phyloP scores from a whole-genome alignment of 352 stramenopile genomes.

The Pythium pyrilobum region DNA sequence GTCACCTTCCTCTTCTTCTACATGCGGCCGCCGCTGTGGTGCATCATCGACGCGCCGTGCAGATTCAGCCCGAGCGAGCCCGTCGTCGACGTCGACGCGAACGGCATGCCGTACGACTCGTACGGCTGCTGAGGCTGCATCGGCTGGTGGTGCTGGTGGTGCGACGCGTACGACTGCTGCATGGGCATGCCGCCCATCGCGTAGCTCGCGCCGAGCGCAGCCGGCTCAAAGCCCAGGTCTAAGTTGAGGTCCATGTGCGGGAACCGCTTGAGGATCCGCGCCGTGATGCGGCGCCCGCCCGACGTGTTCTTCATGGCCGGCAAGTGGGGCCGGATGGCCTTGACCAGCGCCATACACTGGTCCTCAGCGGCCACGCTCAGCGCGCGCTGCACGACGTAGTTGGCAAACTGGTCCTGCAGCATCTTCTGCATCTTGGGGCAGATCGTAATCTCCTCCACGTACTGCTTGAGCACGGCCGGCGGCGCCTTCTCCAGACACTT shows the following conservation, averaged over 20 bases:
- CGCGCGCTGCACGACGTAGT: conserved; percentile 98
- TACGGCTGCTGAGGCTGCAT: conserved; percentile 27
- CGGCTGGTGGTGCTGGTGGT: conserved; percentile 11
- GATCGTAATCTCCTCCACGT: conserved; percentile 70
- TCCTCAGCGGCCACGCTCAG: conserved; percentile 93
- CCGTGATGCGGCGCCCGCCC: conserved; percentile 92
- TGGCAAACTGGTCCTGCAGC: conserved; percentile 97
- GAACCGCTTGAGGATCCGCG: conserved; percentile 96
- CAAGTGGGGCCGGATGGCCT: conserved; percentile 96
- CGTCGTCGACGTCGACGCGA: not conserved
- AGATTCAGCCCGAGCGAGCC: conserved; percentile 3
- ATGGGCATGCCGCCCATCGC: conserved; percentile 27
- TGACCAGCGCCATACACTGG: conserved; percentile 92
- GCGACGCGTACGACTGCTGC: conserved; percentile 6
- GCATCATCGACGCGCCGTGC: not conserved
- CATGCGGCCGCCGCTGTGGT: conserved; percentile 1
- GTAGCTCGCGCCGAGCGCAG: conserved; percentile 5
- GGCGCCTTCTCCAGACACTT: conserved; percentile 96
- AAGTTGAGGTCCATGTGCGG: conserved; percentile 91
- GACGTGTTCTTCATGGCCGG: conserved; percentile 93
- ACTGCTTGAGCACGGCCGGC: conserved; percentile 62
- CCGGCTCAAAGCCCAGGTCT: conserved; percentile 40
- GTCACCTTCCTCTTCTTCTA: not conserved
- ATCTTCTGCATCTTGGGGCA: conserved; percentile 90
- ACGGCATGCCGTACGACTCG: conserved; percentile 15